phyloP scores from a whole-genome alignment of 257 asterid genomes.

The Rauvolfia tetraphylla region DNA sequence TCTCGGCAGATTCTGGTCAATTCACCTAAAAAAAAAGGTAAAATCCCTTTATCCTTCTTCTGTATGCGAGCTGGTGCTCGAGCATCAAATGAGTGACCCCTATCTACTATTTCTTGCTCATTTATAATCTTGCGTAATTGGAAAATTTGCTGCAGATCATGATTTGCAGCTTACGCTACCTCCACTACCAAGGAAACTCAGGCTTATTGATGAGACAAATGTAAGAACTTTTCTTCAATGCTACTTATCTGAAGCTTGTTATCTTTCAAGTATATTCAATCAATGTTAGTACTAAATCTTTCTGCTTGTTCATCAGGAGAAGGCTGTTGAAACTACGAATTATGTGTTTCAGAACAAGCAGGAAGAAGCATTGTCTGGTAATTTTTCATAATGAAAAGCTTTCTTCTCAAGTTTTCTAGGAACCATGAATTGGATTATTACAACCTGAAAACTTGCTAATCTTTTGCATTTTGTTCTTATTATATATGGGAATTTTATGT shows the following conservation, averaged over 20 bases:
- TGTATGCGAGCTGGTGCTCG: not conserved
- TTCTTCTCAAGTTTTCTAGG: not conserved
- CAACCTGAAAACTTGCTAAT: not conserved
- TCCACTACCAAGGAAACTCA: conserved; percentile 49
- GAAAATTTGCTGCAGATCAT: conserved; percentile 22
- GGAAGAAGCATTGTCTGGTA: conserved; percentile 48
- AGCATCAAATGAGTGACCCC: not conserved
- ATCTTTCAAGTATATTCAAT: not conserved
- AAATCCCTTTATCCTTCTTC: not conserved
- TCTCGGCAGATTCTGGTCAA: conserved; percentile 24
- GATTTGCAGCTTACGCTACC: conserved; percentile 32
- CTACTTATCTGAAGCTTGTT: not conserved
- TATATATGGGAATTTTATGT: too few species aligned
- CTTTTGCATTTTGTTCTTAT: not conserved
- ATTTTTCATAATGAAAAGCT: too few species aligned
- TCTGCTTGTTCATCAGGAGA: conserved; percentile 30
- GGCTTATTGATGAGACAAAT: conserved; percentile 29
- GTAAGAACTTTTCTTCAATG: conserved; percentile 17
- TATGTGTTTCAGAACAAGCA: conserved; percentile 29
- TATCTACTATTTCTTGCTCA: not conserved
- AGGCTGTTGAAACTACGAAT: conserved; percentile 33
- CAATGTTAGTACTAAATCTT: not conserved
- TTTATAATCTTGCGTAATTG: not conserved
- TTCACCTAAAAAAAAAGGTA: conserved; percentile 33
- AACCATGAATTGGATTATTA: not conserved